Evolutionary conservation across 2,329 filamentous ascomycete genomes (phyloP), one percentile per base, ranked within the genome.

Genomic region (Massarina eburnea): DNA sequence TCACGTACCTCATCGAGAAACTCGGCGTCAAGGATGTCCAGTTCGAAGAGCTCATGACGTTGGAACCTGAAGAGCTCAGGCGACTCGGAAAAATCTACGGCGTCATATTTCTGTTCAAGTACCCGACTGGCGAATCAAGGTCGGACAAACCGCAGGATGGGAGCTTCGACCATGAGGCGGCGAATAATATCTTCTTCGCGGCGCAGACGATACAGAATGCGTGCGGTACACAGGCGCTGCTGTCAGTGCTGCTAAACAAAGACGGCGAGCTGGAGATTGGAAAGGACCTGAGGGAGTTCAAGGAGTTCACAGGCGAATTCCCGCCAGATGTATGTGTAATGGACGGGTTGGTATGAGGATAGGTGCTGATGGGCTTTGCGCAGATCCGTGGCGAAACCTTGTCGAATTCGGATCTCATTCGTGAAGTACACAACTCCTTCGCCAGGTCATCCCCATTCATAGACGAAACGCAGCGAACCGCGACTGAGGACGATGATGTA

Each of bases 41-140:
- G 72, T 97, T 96, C 68, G 94, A 97, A 76, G 94, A 99, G 76
- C 84, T 99, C 54, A 83, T 96, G 47, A 87, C 89, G 1, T 84
- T 99, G 55, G 92, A 97, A 59, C 78, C 89, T 6, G 83, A 89
- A 41, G 80, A 81, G 46, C 80, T 95, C 10, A 79, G 81, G 34
- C 76, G 84, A 54, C 80, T 91, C 3, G 68, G 70, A 41, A 67
- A 64, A 24, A 45, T 96, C 42, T 95, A 96, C 75, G 94, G 94
- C 63, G 90, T 99, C 58, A 96, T 99, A 66, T 99, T 99, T 74
- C 89, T 99, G 70, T 99, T 99, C 84, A 97, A 96, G 76, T 99
- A 89, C 73, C 89, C 83, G 40, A 91, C 84, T 50, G 84, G 88
- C 66, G 77, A 81, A 72, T 59, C 86, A 78, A 75, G 82, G 30